phyloP scores from a whole-genome alignment of 2,329 filamentous ascomycete genomes.

The Ophiocordyceps robertsii region DNA sequence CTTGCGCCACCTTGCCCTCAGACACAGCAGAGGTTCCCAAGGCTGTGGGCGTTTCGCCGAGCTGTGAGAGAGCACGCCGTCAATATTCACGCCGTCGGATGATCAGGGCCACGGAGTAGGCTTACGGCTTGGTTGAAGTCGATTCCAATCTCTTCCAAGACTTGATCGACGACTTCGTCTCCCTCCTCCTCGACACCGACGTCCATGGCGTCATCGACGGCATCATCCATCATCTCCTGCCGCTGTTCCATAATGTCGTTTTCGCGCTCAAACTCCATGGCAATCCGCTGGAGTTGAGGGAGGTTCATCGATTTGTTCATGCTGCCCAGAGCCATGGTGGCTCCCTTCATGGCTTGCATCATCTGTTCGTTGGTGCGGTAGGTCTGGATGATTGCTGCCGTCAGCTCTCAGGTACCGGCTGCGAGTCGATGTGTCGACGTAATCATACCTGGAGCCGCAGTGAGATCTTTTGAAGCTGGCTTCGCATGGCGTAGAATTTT shows the following conservation, averaged over 20 bases:
- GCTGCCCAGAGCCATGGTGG: conserved; percentile 79
- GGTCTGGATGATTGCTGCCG: conserved; percentile 41
- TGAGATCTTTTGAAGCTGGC: conserved; percentile 90
- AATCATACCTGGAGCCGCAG: conserved; percentile 70
- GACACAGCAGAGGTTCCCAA: conserved; percentile 60
- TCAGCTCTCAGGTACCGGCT: conserved; percentile 3
- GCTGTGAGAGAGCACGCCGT: conserved; percentile 31
- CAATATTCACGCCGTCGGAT: neutral
- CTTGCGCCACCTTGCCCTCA: conserved; percentile 73
- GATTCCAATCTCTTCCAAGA: conserved; percentile 91
- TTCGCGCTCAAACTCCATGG: conserved; percentile 97
- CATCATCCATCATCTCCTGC: conserved; percentile 99
- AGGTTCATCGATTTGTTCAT: conserved; percentile 99
- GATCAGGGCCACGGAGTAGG: neutral
- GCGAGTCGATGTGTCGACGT: neutral
- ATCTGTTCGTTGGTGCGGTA: conserved; percentile 98
- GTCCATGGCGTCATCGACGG: conserved; percentile 92
- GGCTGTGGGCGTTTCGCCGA: conserved; percentile 82
- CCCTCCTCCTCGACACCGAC: conserved; percentile 84
- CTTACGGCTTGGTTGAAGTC: conserved; percentile 81
- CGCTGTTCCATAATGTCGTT: conserved; percentile 99
- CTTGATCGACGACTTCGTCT: conserved; percentile 92
- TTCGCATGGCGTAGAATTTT: conserved; percentile 98
- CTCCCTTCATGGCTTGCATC: conserved; percentile 99
- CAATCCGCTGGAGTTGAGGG: conserved; percentile 85